phyloP scores from a whole-genome alignment of 1,139 yeast genomes.

The Protomyces inouyei region DNA sequence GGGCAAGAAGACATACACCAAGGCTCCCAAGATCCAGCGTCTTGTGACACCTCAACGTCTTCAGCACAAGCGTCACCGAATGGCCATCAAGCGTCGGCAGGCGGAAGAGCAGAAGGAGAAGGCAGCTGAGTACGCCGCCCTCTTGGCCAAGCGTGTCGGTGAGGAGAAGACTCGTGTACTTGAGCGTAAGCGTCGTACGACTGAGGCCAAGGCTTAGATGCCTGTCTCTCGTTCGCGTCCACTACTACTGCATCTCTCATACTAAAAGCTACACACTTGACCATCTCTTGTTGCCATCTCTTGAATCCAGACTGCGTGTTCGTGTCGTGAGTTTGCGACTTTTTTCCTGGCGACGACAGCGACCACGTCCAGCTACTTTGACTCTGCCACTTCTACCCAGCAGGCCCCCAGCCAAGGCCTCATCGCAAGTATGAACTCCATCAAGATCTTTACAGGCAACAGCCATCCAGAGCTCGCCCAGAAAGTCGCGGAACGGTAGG shows the following conservation, averaged over 20 bases:
- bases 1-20: conserved; percentile 76
- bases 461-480: conserved; percentile 31
- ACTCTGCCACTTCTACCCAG: too few relatives aligned
- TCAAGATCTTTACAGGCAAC: conserved; percentile 31
- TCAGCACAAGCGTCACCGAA: conserved; percentile 98
- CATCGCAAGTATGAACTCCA: conserved; percentile 24
- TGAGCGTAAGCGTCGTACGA: conserved; percentile 26
- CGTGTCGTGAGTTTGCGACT: too few relatives aligned
- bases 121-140: conserved; percentile 99
- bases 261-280: too few relatives aligned
- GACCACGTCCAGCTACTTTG: too few relatives aligned
- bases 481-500: conserved; percentile 29
- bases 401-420: too few relatives aligned
- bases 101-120: conserved; percentile 99
- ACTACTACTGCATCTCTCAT: too few relatives aligned
- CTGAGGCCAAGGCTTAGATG: conserved; percentile 91
- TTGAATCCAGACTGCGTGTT: too few relatives aligned
- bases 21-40: conserved; percentile 99
- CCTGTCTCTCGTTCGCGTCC: conserved; percentile 99
- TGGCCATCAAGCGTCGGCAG: conserved; percentile 87
- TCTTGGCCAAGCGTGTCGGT: conserved; percentile 96
- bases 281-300: too few relatives aligned
- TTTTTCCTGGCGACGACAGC: too few relatives aligned
- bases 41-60: conserved; percentile 98
- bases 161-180: conserved; percentile 62